A percentile compares a stretch with the other conserved stretches of the same genome.
Evolutionary conservation across 73 alveolate species (phyloP).

Genomic region (Diophrys appendiculata): DNA sequence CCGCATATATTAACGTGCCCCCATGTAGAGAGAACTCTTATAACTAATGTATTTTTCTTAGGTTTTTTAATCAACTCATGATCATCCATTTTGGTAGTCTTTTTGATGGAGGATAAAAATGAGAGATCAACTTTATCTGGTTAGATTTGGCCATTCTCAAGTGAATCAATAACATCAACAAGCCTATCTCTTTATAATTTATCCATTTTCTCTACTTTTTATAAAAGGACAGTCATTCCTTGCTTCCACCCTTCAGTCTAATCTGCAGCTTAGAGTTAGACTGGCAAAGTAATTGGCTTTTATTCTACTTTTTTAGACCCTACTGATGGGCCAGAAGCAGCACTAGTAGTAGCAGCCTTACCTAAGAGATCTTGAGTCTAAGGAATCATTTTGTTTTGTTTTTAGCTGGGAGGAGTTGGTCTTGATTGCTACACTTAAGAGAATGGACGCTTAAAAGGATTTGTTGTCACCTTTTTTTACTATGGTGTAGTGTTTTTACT

Average conservation of each 20-base stretch:
- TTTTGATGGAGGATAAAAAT: background rate
- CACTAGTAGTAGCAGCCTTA: too few relatives aligned
- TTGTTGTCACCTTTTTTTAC: constrained; percentile 39
- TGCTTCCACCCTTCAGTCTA: too few relatives aligned
- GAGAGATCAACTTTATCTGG: background rate
- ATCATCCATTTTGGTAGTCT: background rate
- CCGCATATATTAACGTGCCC: constrained; percentile 82
- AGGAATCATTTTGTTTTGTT: background rate
- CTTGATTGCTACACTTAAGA: constrained; percentile 12
- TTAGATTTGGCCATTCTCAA: constrained; percentile 36
- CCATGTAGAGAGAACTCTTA: constrained; percentile 78
- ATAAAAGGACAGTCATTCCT: constrained; percentile 14
- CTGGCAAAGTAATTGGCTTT: too few relatives aligned
- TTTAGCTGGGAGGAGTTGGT: constrained; percentile 1
- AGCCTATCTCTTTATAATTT: constrained; percentile 45
- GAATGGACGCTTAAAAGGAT: constrained; percentile 55
- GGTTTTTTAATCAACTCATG: constrained; percentile 4
- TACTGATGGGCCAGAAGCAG: too few relatives aligned
- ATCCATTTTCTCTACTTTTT: constrained; percentile 32
- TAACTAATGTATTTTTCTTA: constrained; percentile 13
- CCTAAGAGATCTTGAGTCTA: too few relatives aligned
- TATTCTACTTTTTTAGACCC: too few relatives aligned
- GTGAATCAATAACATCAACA: constrained; percentile 21
- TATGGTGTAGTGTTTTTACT: too few relatives aligned
- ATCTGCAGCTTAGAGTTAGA: too few relatives aligned